Conservation (phyloP, 169 alveolate genomes). For the Eimeria tenella region DNA sequence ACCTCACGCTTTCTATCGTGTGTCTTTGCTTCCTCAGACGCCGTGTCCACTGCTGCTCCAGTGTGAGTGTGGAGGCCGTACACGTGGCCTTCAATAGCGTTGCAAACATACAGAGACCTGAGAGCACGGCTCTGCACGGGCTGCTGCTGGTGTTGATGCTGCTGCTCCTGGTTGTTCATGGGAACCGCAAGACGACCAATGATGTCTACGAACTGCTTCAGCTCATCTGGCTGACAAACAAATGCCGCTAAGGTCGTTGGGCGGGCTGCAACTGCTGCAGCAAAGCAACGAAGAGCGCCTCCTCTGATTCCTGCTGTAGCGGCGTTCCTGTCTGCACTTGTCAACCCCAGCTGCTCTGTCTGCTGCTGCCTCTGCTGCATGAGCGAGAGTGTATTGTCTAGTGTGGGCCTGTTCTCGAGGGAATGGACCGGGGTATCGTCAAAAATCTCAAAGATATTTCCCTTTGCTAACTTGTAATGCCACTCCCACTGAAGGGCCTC, state of each 20-base stretch:
- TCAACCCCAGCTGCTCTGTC: no score
- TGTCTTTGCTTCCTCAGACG: neutral
- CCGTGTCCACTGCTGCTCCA: neutral
- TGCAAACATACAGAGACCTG: neutral
- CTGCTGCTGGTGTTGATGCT: neutral
- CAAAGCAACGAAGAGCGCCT: slow-evolving; percentile 21
- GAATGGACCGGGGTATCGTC: neutral
- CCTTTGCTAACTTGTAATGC: slow-evolving; percentile 6
- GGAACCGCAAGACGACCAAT: neutral
- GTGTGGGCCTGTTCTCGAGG: no score
- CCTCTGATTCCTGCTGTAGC: neutral
- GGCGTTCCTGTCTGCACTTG: neutral
- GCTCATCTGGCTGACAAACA: slow-evolving; percentile 12
- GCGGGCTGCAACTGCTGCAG: slow-evolving; percentile 15
- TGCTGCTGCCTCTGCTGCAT: neutral
- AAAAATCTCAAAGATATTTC: neutral
- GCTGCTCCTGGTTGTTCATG: neutral
- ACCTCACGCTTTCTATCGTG: neutral
- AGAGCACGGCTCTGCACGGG: neutral
- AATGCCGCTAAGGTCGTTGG: neutral
- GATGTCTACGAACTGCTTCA: neutral
- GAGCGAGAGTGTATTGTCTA: no score
- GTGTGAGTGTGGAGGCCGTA: neutral
- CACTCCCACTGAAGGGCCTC: neutral
- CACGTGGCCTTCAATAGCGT: neutral